A percentile compares a stretch with the other conserved stretches of the same genome.
phyloP scores from a whole-genome alignment of 2,329 filamentous ascomycete genomes.

The Penicillium sp. region DNA sequence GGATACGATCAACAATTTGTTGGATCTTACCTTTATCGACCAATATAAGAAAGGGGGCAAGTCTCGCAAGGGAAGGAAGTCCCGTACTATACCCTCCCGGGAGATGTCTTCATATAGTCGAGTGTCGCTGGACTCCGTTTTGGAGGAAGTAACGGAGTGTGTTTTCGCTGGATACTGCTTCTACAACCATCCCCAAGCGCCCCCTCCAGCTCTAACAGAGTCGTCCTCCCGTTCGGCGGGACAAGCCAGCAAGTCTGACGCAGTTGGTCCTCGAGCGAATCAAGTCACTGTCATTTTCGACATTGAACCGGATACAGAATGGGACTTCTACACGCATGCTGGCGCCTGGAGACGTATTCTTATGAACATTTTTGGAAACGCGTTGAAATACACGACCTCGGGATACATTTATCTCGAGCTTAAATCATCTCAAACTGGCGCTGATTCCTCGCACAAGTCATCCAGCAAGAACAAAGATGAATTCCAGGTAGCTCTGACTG shows the following conservation, averaged over 20 bases:
- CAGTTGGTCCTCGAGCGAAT: constrained; percentile 2
- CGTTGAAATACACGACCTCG: constrained; percentile 47
- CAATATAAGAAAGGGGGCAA: constrained; percentile 9
- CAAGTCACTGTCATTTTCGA: constrained; percentile 35
- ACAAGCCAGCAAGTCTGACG: background rate
- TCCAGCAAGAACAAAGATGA: background rate
- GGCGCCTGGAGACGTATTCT: constrained; percentile 49
- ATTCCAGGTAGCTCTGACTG: constrained; percentile 18
- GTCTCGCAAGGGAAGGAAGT: background rate
- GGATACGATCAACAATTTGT: constrained; percentile 41
- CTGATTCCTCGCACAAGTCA: constrained; percentile 20
- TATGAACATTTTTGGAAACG: constrained; percentile 51
- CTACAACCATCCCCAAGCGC: constrained; percentile 13
- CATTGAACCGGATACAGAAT: constrained; percentile 41
- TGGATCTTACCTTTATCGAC: constrained; percentile 29
- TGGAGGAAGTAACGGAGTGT: constrained; percentile 26
- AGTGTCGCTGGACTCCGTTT: constrained; percentile 19
- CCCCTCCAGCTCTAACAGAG: constrained; percentile 12
- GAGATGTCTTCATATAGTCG: constrained; percentile 2
- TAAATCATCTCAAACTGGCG: constrained; percentile 25
- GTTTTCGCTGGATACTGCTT: constrained; percentile 29
- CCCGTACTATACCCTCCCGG: background rate
- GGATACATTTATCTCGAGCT: constrained; percentile 43
- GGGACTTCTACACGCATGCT: constrained; percentile 47
- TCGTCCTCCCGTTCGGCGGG: constrained; percentile 12